Conservation (phyloP, 257 asterid genomes). For the Avicennia marina region DNA sequence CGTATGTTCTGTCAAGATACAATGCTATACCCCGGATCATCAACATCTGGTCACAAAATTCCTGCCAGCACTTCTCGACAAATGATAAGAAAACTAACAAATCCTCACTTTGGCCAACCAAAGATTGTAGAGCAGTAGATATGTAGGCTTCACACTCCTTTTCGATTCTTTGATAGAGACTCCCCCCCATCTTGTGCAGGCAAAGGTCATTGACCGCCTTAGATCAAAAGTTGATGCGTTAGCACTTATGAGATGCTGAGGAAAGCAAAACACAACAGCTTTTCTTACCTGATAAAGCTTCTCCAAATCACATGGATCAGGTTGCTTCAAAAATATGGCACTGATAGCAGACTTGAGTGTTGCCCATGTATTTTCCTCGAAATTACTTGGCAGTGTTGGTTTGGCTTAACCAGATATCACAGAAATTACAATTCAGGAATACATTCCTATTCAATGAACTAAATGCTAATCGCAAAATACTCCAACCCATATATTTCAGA, state of each 20-base stretch:
- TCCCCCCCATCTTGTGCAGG: constrained; percentile 92
- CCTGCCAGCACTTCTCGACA: constrained; percentile 94
- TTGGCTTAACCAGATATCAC: constrained; percentile 47
- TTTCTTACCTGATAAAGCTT: constrained; percentile 76
- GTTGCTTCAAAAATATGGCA: constrained; percentile 89
- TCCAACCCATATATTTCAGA: neutral
- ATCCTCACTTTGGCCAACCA: constrained; percentile 95
- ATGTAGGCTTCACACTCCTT: constrained; percentile 81
- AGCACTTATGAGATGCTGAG: constrained; percentile 8
- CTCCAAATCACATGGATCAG: constrained; percentile 90
- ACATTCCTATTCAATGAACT: no score
- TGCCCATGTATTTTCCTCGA: constrained; percentile 94
- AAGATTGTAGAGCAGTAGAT: constrained; percentile 59
- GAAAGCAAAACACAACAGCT: neutral
- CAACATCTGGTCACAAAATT: constrained; percentile 93
- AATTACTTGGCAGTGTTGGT: constrained; percentile 73
- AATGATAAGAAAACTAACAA: constrained; percentile 83
- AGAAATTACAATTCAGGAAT: neutral
- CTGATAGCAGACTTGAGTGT: constrained; percentile 83
- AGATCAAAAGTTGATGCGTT: constrained; percentile 19
- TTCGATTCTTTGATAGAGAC: constrained; percentile 78
- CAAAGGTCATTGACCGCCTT: constrained; percentile 96
- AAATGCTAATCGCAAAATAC: no score
- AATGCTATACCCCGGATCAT: constrained; percentile 95
- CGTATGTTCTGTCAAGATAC: constrained; percentile 90